Evolutionary conservation across 2,329 filamentous ascomycete species (phyloP), one percentile per base, ranked within the genome.

Genomic region (Fusarium foetens): DNA sequence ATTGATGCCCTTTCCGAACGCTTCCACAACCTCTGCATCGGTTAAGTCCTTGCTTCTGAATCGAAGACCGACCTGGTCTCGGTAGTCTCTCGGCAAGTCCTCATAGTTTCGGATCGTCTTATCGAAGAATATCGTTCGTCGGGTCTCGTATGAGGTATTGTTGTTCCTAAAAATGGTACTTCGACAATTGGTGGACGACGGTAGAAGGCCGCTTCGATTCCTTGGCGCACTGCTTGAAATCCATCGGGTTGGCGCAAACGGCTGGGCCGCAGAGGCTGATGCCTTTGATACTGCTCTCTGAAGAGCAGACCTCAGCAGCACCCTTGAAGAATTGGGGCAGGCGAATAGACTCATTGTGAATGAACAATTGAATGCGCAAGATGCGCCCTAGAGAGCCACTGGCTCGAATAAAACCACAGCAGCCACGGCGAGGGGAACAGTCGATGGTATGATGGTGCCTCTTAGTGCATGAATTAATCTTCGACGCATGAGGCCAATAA

Each of bases 81-180:
- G 81, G 76, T 91, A 92, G 61, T 84, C 82, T 27, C 81, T 81
- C 1, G 89, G 90, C n/a, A 92, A 80, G 55, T 90, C 83, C 63
- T 87, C 83, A 76, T 90, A 92, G 69, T 86, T 80, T n/a, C 82
- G 86, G 65, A 89, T 81, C 55, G 86, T 75, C 55, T 74, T 77
- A 41, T 77, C 75, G 55, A 78, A 77, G 72, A 83, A 83, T 45
- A 83, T 73, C n/a, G 77, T 79, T 48, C 81, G 77, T 63, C 78
- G 75, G 31, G 72, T 67, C 27, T 74, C 72, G 45, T 67, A 74
- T 21, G 70, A 69, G 13, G 69, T 68, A 43, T 70, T 62, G 12
- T 29, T 70, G 23, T 65, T 58, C 36, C 57, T 58, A 42, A 75
- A 68, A 39, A 61, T 48, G 31, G 57, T 41, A 52, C 49, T 66